Percentiles rank a stretch among this genome's conserved stretches.
Conservation (phyloP, 2,329 filamentous ascomycete species). For the Diaporthe vaccinii region DNA sequence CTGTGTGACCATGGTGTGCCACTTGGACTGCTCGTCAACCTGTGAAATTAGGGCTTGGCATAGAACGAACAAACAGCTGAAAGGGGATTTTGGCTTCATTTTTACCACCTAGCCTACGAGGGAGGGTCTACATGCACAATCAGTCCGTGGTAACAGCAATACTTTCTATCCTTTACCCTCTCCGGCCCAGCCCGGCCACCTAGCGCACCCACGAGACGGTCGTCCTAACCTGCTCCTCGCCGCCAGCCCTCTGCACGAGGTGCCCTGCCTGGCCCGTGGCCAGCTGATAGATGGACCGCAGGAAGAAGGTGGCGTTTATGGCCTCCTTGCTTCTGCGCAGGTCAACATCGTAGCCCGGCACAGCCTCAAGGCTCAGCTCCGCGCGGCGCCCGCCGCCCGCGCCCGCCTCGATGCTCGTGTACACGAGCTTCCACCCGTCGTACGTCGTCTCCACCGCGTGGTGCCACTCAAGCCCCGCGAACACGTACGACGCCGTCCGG, state of each 20-base stretch:
- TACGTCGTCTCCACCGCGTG: constrained; percentile 59
- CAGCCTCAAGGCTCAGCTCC: constrained; percentile 61
- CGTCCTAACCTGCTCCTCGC: constrained; percentile 23
- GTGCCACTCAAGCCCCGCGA: constrained; percentile 67
- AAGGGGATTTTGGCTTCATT: constrained; percentile 5
- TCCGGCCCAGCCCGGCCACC: not conserved
- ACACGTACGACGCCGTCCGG: constrained; percentile 52
- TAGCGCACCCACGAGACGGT: constrained; percentile 34
- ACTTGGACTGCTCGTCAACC: too few relatives aligned
- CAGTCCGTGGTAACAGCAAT: not conserved
- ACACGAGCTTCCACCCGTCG: constrained; percentile 60
- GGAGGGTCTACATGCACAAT: not conserved
- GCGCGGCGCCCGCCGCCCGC: constrained; percentile 64
- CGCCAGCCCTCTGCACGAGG: not conserved
- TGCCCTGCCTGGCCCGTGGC: constrained; percentile 35
- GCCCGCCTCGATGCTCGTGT: constrained; percentile 66
- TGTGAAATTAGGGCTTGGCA: too few relatives aligned
- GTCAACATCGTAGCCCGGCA: constrained; percentile 39
- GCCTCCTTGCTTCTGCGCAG: constrained; percentile 16
- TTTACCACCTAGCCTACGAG: not conserved
- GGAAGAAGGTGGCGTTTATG: constrained; percentile 24
- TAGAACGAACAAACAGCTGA: not conserved
- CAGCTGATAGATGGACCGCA: constrained; percentile 37
- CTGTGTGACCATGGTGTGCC: not conserved
- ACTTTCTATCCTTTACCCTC: not conserved